A percentile compares a stretch with the other conserved stretches of the same genome.
phyloP scores from a whole-genome alignment of 2,329 filamentous ascomycete species.

The Nemania sp. region DNA sequence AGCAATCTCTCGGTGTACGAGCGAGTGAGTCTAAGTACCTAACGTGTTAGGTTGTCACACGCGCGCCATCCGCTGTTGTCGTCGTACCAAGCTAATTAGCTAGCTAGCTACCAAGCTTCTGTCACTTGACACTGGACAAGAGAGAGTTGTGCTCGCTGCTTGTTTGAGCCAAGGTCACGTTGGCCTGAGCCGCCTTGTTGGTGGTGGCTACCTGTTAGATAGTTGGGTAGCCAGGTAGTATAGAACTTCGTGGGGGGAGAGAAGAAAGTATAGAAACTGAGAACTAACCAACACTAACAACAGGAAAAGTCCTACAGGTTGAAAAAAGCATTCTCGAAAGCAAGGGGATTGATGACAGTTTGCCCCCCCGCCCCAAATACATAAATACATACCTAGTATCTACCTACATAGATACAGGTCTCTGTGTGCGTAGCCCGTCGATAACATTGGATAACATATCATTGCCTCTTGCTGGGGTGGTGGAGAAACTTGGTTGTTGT shows the following conservation, averaged over 20 bases:
- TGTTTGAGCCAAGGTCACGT: conserved; percentile 1
- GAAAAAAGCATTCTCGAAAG: neutral
- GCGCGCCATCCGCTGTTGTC: conserved; percentile 25
- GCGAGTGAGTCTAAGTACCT: conserved; percentile 15
- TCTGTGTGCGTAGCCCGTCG: conserved; percentile 20
- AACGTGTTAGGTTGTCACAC: conserved; percentile 16
- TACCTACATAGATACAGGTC: neutral
- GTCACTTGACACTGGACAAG: conserved; percentile 35
- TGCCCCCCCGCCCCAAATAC: neutral
- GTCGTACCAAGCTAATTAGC: too few relatives aligned
- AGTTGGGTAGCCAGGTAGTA: neutral
- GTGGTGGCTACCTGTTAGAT: neutral
- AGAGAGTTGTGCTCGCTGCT: conserved; percentile 1
- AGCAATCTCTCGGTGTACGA: conserved; percentile 32
- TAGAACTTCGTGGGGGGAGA: neutral
- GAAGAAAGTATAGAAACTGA: conserved; percentile 8
- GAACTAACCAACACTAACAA: conserved; percentile 18
- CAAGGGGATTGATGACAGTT: neutral
- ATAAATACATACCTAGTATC: neutral
- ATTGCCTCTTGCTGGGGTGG: conserved; percentile 28
- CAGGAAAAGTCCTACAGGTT: conserved; percentile 7
- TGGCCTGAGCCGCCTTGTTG: conserved; percentile 8
- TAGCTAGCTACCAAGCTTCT: conserved; percentile 17
- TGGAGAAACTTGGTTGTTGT: conserved; percentile 33
- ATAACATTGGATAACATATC: conserved; percentile 27